phyloP scores from a whole-genome alignment of 2,329 filamentous ascomycete species.

The Neonectria faginata region DNA sequence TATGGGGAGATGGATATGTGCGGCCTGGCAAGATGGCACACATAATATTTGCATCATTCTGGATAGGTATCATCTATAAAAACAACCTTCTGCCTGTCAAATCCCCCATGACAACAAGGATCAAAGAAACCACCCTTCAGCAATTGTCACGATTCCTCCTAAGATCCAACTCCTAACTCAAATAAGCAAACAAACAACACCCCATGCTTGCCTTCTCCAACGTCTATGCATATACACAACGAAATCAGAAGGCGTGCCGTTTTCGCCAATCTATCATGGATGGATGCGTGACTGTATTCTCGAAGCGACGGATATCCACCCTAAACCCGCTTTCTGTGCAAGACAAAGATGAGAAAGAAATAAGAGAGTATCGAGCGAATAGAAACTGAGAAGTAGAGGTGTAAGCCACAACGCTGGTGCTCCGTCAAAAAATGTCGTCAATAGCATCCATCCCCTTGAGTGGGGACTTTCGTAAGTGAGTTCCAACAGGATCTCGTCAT shows the following conservation, averaged over 20 bases:
- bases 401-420: conserved; percentile 29
- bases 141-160: conserved; percentile 6
- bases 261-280: conserved; percentile 41
- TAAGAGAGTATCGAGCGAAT: conserved; percentile 17
- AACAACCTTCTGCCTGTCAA: conserved; percentile 20
- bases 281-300: conserved; percentile 31
- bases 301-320: conserved; percentile 32
- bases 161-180: conserved; percentile 36
- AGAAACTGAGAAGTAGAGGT: conserved; percentile 20
- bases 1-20: not conserved
- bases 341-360: conserved; percentile 10
- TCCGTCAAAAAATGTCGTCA: conserved; percentile 26
- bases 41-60: conserved; percentile 31
- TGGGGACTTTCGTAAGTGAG: conserved; percentile 17
- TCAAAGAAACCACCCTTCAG: conserved; percentile 4
- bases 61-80: conserved; percentile 39
- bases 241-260: conserved; percentile 20
- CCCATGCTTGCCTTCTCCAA: conserved; percentile 21
- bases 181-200: conserved; percentile 4
- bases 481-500: not conserved
- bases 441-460: conserved; percentile 19
- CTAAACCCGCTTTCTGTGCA: conserved; percentile 33
- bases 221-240: conserved; percentile 40
- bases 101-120: conserved; percentile 7
- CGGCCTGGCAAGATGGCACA: not conserved